Evolutionary conservation across 2,329 filamentous ascomycete genomes (phyloP), one percentile per base, ranked within the genome.

Genomic region (Fusarium liriodendri): DNA sequence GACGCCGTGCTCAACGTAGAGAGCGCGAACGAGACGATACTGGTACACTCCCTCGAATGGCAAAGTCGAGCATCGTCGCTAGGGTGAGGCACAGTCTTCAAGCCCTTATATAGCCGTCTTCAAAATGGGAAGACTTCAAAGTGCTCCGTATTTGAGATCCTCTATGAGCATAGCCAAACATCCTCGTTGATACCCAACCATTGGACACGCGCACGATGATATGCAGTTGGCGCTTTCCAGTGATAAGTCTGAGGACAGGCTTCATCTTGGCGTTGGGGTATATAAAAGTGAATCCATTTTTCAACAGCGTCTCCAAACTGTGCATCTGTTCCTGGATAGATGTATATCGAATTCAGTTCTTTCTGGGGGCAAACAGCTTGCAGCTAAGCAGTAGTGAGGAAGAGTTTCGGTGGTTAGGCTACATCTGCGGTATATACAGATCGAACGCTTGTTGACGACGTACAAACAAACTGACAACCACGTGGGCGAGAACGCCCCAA

Each of bases 181-280:
- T 42, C 9, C 18, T 40, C 18, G 10, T 40, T 10, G 37, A 11
- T 40, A 20, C 18, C 9, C 37, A n/a, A 6, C 37, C 10, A 40
- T 16, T 45, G 7, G 20, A 8, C 20, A 47, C 14, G 42, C 9
- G 22, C 5, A 47, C 4, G 22, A 25, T 2, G 14, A 47, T 5
- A 5, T 5, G 4, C 3, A 6, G 3, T 1, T 11, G 11, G 20
- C 6, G 5, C 9, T 11, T 40, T 40, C 11, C 5, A 4, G 11
- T 8, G 6, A 22, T 13, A 5, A 13, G 11, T 22, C 2, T 2
- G 13, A 14, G 40, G 2, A 6, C 13, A 22, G 40, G 4, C 9
- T 45, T 22, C 20, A 45, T 2, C 40, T 8, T 22, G 6, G 4
- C 11, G 6, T 13, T 16, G 40, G 20, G 7, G 22, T 42, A 14